A percentile compares a stretch with the other conserved stretches of the same genome.
These are phyloP conservation scores for Ramularia endophylla DNA, from an alignment of 2,329 filamentous ascomycete species.

Conservation along the genomic window DNA sequence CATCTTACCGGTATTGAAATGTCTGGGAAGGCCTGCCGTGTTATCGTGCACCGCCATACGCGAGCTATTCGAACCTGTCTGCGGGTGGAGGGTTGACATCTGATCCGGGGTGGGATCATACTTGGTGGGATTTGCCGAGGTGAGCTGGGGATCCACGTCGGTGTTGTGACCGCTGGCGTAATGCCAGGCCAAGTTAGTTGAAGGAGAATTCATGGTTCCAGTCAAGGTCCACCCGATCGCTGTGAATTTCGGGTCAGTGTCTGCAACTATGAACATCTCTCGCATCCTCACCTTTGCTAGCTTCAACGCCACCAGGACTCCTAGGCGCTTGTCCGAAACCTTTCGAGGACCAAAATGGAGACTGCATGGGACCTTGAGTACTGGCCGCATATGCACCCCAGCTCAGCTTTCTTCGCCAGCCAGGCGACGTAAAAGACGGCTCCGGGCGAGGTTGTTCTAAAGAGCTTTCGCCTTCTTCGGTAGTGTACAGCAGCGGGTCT, in stretches of 20 bases:
- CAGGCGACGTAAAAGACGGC: slow-evolving; percentile 45
- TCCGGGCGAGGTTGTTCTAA: slow-evolving; percentile 47
- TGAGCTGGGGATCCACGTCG: slow-evolving; percentile 13
- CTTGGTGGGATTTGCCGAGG: slow-evolving; percentile 10
- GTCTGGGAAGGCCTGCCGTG: slow-evolving; percentile 5
- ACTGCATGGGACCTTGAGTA: slow-evolving; percentile 6
- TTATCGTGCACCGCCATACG: slow-evolving; percentile 4
- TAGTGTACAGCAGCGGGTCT: slow-evolving; percentile 61
- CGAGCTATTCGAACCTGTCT: slow-evolving; percentile 6
- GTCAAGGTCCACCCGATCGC: slow-evolving; percentile 83
- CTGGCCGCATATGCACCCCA: slow-evolving; percentile 34
- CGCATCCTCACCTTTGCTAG: slow-evolving; percentile 42
- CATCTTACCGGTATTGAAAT: slow-evolving; percentile 4
- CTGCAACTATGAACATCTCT: slow-evolving; percentile 6
- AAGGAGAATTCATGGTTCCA: slow-evolving; percentile 78
- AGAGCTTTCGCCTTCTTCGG: slow-evolving; percentile 72
- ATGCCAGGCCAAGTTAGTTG: slow-evolving; percentile 74
- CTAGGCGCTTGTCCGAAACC: slow-evolving; percentile 27
- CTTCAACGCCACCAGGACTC: slow-evolving; percentile 45
- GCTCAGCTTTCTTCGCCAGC: slow-evolving; percentile 44
- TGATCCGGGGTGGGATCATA: slow-evolving; percentile 10
- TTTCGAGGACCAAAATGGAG: slow-evolving; percentile 19
- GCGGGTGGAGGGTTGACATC: slow-evolving; percentile 1
- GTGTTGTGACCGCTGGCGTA: slow-evolving; percentile 53
- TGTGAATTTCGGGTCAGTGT: slow-evolving; percentile 19